These are phyloP conservation scores for Peronosclerospora sorghi DNA, from an alignment of 352 stramenopile genomes.

Conservation along the genomic window DNA sequence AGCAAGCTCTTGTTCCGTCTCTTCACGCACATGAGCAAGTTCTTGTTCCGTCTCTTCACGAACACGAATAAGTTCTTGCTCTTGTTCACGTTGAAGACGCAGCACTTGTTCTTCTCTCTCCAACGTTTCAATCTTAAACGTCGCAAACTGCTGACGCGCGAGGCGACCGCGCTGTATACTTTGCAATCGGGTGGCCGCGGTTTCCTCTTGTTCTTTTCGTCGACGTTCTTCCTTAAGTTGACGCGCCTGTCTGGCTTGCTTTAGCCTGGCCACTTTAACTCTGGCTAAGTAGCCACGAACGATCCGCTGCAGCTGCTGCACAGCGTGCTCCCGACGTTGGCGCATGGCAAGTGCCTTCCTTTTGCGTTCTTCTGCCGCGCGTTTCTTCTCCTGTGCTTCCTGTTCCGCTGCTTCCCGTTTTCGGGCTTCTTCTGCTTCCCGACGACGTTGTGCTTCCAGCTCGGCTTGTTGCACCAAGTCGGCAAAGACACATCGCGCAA, in stretches of 20 bases:
- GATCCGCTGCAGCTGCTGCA: conserved; percentile 20
- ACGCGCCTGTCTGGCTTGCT: conserved; percentile 4
- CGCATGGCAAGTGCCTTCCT: conserved; percentile 18
- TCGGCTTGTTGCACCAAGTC: conserved; percentile 27
- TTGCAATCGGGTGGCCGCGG: conserved; percentile 22
- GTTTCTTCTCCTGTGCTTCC: conserved; percentile 23
- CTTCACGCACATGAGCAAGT: conserved; percentile 6
- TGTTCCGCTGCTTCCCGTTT: conserved; percentile 29
- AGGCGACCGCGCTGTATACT: conserved; percentile 37
- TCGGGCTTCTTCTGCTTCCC: conserved; percentile 33
- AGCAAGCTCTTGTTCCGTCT: conserved; percentile 17
- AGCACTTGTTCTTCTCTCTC: conserved; percentile 18
- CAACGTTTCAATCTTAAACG: conserved; percentile 37
- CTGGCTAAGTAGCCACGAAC: conserved; percentile 22
- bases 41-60: conserved; percentile 11
- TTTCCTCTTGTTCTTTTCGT: conserved; percentile 9
- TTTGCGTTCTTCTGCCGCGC: conserved; percentile 24
- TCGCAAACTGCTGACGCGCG: conserved; percentile 37
- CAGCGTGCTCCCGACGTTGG: conserved; percentile 22
- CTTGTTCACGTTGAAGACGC: neutral
- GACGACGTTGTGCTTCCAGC: conserved; percentile 24
- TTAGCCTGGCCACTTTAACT: conserved; percentile 9
- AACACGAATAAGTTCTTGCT: conserved; percentile 3
- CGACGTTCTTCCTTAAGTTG: conserved; percentile 1
- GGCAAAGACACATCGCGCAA: conserved; percentile 27